phyloP scores from a whole-genome alignment of 352 stramenopile species.

The Phytophthora foliorum region DNA sequence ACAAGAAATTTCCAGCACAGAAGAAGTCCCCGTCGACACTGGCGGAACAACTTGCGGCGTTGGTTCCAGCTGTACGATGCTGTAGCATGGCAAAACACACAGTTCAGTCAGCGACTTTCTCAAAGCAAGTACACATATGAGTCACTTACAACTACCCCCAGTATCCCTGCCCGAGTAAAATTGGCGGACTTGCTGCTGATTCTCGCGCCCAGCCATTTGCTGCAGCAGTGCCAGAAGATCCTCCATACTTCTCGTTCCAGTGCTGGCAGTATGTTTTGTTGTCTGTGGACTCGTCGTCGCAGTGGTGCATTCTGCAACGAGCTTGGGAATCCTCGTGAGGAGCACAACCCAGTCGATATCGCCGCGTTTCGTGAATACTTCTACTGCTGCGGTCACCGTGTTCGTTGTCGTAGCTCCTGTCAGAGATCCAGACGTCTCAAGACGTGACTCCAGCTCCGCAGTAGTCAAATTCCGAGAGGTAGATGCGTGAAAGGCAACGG shows the following conservation, averaged over 20 bases:
- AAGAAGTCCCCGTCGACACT: slow-evolving; percentile 68
- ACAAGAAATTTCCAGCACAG: slow-evolving; percentile 77
- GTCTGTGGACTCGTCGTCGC: slow-evolving; percentile 8
- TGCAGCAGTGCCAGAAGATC: slow-evolving; percentile 54
- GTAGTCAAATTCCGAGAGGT: slow-evolving; percentile 39
- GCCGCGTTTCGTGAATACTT: slow-evolving; percentile 28
- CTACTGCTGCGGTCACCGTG: slow-evolving; percentile 1
- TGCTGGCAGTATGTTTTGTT: slow-evolving; percentile 14
- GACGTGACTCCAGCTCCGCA: slow-evolving; percentile 36
- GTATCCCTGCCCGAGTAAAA: slow-evolving; percentile 59
- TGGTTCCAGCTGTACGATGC: slow-evolving; percentile 26
- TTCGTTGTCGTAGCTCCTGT: slow-evolving; percentile 21
- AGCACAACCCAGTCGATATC: slow-evolving; percentile 47
- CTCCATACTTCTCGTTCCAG: slow-evolving; percentile 30
- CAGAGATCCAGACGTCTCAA: slow-evolving; percentile 42
- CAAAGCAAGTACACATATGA: not conserved
- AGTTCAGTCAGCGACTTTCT: not conserved
- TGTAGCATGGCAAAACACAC: slow-evolving; percentile 7
- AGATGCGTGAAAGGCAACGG: slow-evolving; percentile 43
- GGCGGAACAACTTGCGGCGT: slow-evolving; percentile 56
- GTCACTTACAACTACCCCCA: slow-evolving; percentile 12
- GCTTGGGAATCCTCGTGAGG: slow-evolving; percentile 51
- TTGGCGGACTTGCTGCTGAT: slow-evolving; percentile 57
- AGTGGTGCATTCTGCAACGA: slow-evolving; percentile 51
- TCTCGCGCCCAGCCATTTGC: slow-evolving; percentile 70